Conservation (phyloP, 768 basidiomycete genomes). For the Leucocoprinus leucothites region DNA sequence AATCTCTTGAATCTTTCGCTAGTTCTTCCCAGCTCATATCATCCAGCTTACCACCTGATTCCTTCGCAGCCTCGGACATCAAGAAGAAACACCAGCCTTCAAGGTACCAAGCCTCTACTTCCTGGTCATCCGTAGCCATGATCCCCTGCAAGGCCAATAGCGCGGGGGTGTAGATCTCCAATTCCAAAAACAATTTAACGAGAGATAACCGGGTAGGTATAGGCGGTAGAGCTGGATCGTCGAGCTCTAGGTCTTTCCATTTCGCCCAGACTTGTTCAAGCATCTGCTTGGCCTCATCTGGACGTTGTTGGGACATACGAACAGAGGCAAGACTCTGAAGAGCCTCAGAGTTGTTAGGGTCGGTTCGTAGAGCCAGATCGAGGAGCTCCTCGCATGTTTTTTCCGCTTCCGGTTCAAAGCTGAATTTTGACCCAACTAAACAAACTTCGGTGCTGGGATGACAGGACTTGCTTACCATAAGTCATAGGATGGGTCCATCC, state of each 20-base stretch:
- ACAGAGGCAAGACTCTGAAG: slow-evolving; percentile 81
- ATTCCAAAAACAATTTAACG: slow-evolving; percentile 81
- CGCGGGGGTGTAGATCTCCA: slow-evolving; percentile 67
- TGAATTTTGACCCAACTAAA: slow-evolving; percentile 31
- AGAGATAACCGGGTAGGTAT: slow-evolving; percentile 70
- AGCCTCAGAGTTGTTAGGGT: slow-evolving; percentile 76
- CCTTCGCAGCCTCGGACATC: slow-evolving; percentile 69
- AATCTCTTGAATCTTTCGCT: slow-evolving; percentile 73
- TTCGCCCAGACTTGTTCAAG: slow-evolving; percentile 64
- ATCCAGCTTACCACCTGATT: slow-evolving; percentile 44
- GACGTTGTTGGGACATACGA: slow-evolving; percentile 81
- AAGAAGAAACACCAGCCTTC: slow-evolving; percentile 94
- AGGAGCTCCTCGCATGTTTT: slow-evolving; percentile 79
- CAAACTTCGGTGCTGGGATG: background rate
- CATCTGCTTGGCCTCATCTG: slow-evolving; percentile 75
- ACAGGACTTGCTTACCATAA: slow-evolving; percentile 56
- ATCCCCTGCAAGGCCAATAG: slow-evolving; percentile 75
- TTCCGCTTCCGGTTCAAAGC: slow-evolving; percentile 81
- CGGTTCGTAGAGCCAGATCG: slow-evolving; percentile 64
- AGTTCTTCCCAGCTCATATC: slow-evolving; percentile 75
- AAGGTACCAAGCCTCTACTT: slow-evolving; percentile 91
- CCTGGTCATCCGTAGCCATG: slow-evolving; percentile 78
- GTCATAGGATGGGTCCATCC: slow-evolving; percentile 92
- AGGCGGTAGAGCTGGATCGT: slow-evolving; percentile 66
- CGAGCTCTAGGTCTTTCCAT: slow-evolving; percentile 73